Evolutionary conservation across 768 basidiomycete genomes (phyloP).

Genomic region (Scleroderma citrinum): DNA sequence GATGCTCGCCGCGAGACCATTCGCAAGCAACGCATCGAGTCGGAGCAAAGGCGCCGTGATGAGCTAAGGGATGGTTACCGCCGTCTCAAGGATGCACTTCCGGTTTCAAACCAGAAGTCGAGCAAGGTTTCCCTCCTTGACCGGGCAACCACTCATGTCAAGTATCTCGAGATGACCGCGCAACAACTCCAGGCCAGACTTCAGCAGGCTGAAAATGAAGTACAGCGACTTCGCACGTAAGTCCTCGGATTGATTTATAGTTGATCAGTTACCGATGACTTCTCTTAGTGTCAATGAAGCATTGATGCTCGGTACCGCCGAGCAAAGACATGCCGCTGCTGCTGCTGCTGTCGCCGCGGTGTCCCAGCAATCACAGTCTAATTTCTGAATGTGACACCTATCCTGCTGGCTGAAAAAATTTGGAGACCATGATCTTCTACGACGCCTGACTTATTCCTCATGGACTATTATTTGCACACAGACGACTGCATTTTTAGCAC

Average conservation of each 20-base stretch:
- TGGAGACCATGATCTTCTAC: conserved; percentile 19
- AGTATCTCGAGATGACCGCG: conserved; percentile 78
- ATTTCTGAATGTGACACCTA: conserved; percentile 36
- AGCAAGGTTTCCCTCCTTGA: conserved; percentile 90
- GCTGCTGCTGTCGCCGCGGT: conserved; percentile 53
- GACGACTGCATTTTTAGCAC: conserved; percentile 29
- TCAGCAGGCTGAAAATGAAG: conserved; percentile 74
- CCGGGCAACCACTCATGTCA: conserved; percentile 82
- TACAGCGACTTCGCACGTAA: conserved; percentile 65
- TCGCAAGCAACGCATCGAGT: conserved; percentile 89
- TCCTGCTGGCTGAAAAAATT: conserved; percentile 7
- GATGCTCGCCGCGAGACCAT: conserved; percentile 85
- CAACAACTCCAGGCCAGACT: conserved; percentile 70
- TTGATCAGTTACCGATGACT: background rate
- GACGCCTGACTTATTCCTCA: conserved; percentile 35
- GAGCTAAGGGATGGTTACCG: conserved; percentile 91
- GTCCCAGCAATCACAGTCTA: conserved; percentile 34
- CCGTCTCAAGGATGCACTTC: conserved; percentile 85
- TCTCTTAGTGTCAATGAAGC: conserved; percentile 70
- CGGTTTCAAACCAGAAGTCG: conserved; percentile 86
- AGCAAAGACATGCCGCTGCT: conserved; percentile 58
- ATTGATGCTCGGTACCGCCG: conserved; percentile 79
- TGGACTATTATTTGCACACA: conserved; percentile 29
- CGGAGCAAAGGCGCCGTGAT: conserved; percentile 86
- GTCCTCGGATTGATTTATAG: conserved; percentile 9